Evolutionary conservation across 768 basidiomycete genomes (phyloP).

Genomic region (Hygrophoropsis aurantiaca): DNA sequence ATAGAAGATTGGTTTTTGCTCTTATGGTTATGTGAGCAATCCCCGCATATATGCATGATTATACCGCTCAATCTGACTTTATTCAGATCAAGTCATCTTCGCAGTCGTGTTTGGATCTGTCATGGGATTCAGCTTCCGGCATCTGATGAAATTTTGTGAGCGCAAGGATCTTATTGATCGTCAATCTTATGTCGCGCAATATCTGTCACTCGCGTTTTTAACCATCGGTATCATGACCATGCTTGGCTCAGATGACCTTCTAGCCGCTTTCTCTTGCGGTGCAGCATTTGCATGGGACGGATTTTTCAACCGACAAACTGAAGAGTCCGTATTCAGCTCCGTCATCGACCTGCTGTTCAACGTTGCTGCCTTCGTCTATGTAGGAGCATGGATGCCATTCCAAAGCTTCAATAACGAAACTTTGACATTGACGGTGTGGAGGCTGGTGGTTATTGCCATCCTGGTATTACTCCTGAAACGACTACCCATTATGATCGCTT

Average conservation of each 20-base stretch:
- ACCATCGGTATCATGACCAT: constrained; percentile 83
- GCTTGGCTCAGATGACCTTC: constrained; percentile 89
- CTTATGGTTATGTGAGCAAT: constrained; percentile 78
- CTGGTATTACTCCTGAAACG: constrained; percentile 81
- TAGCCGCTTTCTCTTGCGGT: constrained; percentile 94
- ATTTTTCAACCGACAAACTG: constrained; percentile 90
- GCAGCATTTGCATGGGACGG: constrained; percentile 97
- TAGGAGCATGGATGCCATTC: constrained; percentile 99
- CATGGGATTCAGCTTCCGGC: constrained; percentile 77
- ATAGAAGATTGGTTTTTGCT: constrained; percentile 85
- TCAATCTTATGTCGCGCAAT: constrained; percentile 94
- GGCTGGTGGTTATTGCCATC: constrained; percentile 80
- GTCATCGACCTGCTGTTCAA: constrained; percentile 97
- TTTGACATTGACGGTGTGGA: constrained; percentile 77
- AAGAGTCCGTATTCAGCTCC: constrained; percentile 92
- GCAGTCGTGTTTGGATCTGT: constrained; percentile 73
- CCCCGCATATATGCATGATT: neutral
- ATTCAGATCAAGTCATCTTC: constrained; percentile 72
- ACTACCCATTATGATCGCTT: constrained; percentile 76
- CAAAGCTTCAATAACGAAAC: constrained; percentile 63
- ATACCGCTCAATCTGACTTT: constrained; percentile 8
- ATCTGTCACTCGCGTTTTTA: constrained; percentile 78
- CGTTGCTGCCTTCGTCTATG: constrained; percentile 90
- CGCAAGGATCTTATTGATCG: constrained; percentile 85
- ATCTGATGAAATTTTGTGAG: constrained; percentile 93